Evolutionary conservation across 2,329 filamentous ascomycete genomes (phyloP).

Genomic region (Neoascochyta sp.): DNA sequence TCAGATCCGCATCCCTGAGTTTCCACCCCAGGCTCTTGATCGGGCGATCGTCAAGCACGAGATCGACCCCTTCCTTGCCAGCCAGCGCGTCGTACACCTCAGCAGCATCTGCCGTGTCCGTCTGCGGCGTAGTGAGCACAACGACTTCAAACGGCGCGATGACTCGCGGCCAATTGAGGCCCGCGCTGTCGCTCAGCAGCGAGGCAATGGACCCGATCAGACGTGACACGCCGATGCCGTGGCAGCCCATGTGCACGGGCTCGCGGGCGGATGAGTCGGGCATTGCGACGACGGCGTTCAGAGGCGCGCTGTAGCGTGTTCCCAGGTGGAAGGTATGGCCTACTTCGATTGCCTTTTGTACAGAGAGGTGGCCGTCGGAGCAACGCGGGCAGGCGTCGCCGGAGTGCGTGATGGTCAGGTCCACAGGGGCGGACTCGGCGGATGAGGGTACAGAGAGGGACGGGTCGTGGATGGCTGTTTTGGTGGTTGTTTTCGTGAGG

Average conservation of each 20-base stretch:
- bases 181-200: slow-evolving; percentile 61
- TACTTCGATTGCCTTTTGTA: slow-evolving; percentile 77
- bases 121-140: slow-evolving; percentile 54
- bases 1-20: slow-evolving; percentile 80
- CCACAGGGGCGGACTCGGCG: slow-evolving; percentile 36
- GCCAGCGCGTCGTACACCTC: slow-evolving; percentile 62
- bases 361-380: slow-evolving; percentile 56
- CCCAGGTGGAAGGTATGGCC: slow-evolving; percentile 95
- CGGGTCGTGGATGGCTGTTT: slow-evolving; percentile 19
- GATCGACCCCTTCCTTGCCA: slow-evolving; percentile 14
- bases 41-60: slow-evolving; percentile 42
- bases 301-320: slow-evolving; percentile 75
- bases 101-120: slow-evolving; percentile 48
- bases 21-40: slow-evolving; percentile 72
- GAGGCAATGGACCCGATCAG: slow-evolving; percentile 85
- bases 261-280: slow-evolving; percentile 40
- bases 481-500: slow-evolving; percentile 15
- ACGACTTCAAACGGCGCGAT: slow-evolving; percentile 82
- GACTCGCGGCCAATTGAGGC: slow-evolving; percentile 80
- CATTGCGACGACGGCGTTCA: slow-evolving; percentile 60
- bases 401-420: slow-evolving; percentile 61
- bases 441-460: slow-evolving; percentile 5
- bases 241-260: slow-evolving; percentile 88
- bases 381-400: slow-evolving; percentile 76
- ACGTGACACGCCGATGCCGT: slow-evolving; percentile 89